Evolutionary conservation across 2,329 filamentous ascomycete species (phyloP).

Genomic region (Aspergillus hortae): DNA sequence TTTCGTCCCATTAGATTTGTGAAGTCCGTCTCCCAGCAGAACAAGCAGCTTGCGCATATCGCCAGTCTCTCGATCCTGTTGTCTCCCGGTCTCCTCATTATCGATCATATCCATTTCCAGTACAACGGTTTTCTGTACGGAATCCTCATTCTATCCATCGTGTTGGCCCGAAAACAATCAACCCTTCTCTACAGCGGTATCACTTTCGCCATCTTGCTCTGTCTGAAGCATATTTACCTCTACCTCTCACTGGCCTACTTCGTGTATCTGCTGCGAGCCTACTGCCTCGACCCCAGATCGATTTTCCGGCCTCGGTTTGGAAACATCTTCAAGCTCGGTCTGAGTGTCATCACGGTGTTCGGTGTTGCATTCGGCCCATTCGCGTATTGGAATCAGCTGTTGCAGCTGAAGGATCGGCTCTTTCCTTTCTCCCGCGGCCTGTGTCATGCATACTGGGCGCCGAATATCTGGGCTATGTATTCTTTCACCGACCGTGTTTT

Average conservation of each 20-base stretch:
- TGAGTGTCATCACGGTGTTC: constrained; percentile 68
- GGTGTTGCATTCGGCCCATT: constrained; percentile 88
- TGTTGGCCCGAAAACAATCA: constrained; percentile 71
- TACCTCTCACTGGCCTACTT: constrained; percentile 97
- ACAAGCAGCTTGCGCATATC: constrained; percentile 76
- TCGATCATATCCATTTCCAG: constrained; percentile 98
- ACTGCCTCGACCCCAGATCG: constrained; percentile 77
- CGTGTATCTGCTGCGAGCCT: constrained; percentile 81
- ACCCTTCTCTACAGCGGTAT: constrained; percentile 75
- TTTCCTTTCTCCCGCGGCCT: constrained; percentile 93
- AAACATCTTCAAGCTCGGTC: constrained; percentile 80
- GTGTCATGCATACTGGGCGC: constrained; percentile 98
- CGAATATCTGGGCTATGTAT: constrained; percentile 95
- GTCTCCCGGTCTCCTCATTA: constrained; percentile 89
- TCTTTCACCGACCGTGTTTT: constrained; percentile 82
- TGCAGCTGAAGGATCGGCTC: constrained; percentile 76
- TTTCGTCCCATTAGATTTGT: constrained; percentile 59
- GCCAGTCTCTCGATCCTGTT: constrained; percentile 85
- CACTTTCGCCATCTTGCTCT: constrained; percentile 78
- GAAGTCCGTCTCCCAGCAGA: constrained; percentile 61
- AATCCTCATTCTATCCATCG: constrained; percentile 78
- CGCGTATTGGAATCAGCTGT: constrained; percentile 72
- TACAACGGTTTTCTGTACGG: constrained; percentile 98
- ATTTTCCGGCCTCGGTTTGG: constrained; percentile 71
- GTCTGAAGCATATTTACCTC: constrained; percentile 97